Base-by-base conservation (phyloP, 495 filamentous ascomycete genomes). In the Glonium stellatum region DNA sequence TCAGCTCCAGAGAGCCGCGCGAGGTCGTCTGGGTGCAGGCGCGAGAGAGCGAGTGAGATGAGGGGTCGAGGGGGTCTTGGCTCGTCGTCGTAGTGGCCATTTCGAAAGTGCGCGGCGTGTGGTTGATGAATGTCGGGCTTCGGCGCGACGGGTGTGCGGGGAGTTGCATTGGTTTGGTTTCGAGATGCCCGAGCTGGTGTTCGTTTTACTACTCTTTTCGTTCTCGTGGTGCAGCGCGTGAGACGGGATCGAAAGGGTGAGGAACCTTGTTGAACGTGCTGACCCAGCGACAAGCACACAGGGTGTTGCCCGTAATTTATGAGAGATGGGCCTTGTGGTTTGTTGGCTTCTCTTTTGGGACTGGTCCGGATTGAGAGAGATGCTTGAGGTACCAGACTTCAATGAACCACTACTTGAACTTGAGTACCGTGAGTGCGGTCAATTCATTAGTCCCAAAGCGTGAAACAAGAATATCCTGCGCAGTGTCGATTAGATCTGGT, bases 51-150 rank as follows among this genome's bases (percentile, higher is more conserved):
- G 39, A 44, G 18, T 22, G 48, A 31, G 48, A 51, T 23, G 23
- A 27, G 39, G 39, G 22, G 31, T 23, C 23, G 15, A 41, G 36
- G 49, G 35, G 2, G 13, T 5, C 6, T 48, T 37, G 10, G n/a
- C n/a, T n/a, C n/a, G n/a, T n/a, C n/a, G n/a, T n/a, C n/a, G n/a
- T n/a, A 37, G 13, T 5, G 5, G 55, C 48, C 41, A 60, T 57
- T 46, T 68, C 62, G 31, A 62, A 65, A 31, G 25, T 51, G 31
- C 63, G 63, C 19, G 66, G 66, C 2, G 66, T 69, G 34, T 68
- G 66, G 50, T 68, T 68, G 21, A 68, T 54, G 54, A 69, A 69
- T 9, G 44, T 39, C 12, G 57, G 61, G 12, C 47, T 42, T 5
- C 55, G 53, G 49, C 61, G 37, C 27, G 58, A 53, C 15, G 49